Conservation (phyloP, 106 monocot genomes). For the Alisma plantagoaquatica region DNA sequence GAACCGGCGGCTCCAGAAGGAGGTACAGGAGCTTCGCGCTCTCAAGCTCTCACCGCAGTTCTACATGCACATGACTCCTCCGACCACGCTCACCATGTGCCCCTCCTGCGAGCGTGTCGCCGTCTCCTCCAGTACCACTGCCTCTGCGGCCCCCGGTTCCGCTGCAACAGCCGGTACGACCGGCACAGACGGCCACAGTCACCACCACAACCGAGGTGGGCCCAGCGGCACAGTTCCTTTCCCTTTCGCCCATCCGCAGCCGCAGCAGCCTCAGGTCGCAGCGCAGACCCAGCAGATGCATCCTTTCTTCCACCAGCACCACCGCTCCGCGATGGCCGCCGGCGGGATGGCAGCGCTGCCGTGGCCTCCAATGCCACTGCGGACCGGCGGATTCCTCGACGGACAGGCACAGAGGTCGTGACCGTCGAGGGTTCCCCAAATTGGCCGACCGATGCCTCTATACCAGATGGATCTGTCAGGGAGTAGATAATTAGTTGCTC, state of each 20-base stretch:
- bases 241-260: constrained; percentile 2
- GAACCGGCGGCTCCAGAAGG: constrained; percentile 84
- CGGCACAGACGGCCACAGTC: not conserved
- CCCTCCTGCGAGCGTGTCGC: constrained; percentile 86
- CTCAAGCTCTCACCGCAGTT: constrained; percentile 86
- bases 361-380: constrained; percentile 5
- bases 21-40: constrained; percentile 83
- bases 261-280: too few species aligned
- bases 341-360: constrained; percentile 1
- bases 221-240: not conserved
- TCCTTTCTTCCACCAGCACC: constrained; percentile 1
- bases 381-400: constrained; percentile 2
- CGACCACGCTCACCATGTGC: constrained; percentile 96
- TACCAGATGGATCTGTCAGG: too few species aligned
- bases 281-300: too few species aligned
- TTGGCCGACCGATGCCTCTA: too few species aligned
- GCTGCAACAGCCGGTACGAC: not conserved
- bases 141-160: not conserved
- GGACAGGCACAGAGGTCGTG: too few species aligned
- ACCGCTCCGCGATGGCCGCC: not conserved
- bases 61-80: constrained; percentile 90
- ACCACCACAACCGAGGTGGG: not conserved
- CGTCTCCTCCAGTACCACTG: constrained; percentile 10
- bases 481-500: too few species aligned
- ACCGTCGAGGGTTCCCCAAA: too few species aligned